These are phyloP conservation scores for Macrophomina tecta DNA, from an alignment of 2,329 filamentous ascomycete species.

Conservation along the genomic window DNA sequence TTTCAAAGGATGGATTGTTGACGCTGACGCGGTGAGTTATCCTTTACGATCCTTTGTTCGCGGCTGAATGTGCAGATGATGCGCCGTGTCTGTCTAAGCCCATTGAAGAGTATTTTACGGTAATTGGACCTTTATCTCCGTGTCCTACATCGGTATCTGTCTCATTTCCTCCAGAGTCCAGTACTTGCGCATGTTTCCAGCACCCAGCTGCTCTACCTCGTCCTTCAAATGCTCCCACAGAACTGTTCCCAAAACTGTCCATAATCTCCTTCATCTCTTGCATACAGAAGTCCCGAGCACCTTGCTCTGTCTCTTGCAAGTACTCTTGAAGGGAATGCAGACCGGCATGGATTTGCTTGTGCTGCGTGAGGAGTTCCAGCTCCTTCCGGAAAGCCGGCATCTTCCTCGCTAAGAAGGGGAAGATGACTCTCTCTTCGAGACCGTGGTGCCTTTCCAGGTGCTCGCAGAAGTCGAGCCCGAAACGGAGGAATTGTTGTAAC, in stretches of 20 bases:
- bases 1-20: too few relatives aligned
- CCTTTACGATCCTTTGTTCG: too few relatives aligned
- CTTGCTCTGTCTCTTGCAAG: conserved; percentile 63
- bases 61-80: too few relatives aligned
- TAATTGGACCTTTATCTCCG: neutral
- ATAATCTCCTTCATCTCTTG: conserved; percentile 70
- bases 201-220: conserved; percentile 78
- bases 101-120: too few relatives aligned
- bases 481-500: conserved; percentile 70
- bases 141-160: conserved; percentile 67
- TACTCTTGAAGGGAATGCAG: conserved; percentile 73
- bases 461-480: conserved; percentile 70
- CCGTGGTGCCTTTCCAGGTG: conserved; percentile 78
- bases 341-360: conserved; percentile 78
- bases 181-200: conserved; percentile 86
- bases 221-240: conserved; percentile 84
- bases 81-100: too few relatives aligned
- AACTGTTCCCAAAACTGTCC: conserved; percentile 77
- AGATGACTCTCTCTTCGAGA: conserved; percentile 83
- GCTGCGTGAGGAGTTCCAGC: conserved; percentile 73
- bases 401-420: conserved; percentile 74
- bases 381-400: conserved; percentile 78
- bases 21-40: too few relatives aligned
- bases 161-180: conserved; percentile 80
- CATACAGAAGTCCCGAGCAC: conserved; percentile 65